Evolutionary conservation across 1,284 basidiomycete species (phyloP).

Genomic region (Moesziomyces sp.): DNA sequence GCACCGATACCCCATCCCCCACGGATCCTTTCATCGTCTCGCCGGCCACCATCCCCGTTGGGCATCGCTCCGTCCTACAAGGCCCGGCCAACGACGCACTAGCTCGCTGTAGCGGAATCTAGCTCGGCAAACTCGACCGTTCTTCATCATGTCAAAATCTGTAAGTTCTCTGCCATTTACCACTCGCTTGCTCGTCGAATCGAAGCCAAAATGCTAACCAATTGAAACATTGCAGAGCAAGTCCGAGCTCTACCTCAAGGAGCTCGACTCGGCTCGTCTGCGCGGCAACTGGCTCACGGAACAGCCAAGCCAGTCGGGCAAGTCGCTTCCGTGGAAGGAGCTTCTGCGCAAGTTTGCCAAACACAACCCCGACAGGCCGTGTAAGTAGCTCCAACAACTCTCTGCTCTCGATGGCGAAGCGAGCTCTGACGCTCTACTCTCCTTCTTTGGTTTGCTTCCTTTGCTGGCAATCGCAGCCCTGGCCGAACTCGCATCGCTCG

Average conservation of each 20-base stretch:
- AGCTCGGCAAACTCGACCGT: neutral
- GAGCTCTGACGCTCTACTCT: neutral
- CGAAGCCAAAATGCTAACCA: slow-evolving; percentile 3
- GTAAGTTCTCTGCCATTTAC: slow-evolving; percentile 11
- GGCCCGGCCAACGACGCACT: neutral
- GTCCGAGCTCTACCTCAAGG: slow-evolving; percentile 57
- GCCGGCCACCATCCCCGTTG: neutral
- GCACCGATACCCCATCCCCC: no score
- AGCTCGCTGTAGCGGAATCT: neutral
- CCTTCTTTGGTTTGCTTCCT: neutral
- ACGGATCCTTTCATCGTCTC: no score
- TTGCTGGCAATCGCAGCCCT: slow-evolving; percentile 19
- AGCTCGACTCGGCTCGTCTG: slow-evolving; percentile 62
- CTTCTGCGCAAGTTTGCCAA: slow-evolving; percentile 67
- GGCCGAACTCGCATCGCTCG: slow-evolving; percentile 37
- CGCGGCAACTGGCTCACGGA: slow-evolving; percentile 58
- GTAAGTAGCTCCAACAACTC: slow-evolving; percentile 24
- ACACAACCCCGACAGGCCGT: slow-evolving; percentile 61
- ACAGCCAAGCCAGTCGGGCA: slow-evolving; percentile 32
- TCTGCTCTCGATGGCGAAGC: no score
- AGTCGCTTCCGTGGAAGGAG: slow-evolving; percentile 58
- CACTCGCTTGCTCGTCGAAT: no score
- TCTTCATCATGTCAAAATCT: slow-evolving; percentile 38
- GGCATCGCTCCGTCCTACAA: neutral
- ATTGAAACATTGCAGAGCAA: slow-evolving; percentile 37